Base-by-base conservation (phyloP, 2,329 filamentous ascomycete genomes). In the Metarhizium robertsii region DNA sequence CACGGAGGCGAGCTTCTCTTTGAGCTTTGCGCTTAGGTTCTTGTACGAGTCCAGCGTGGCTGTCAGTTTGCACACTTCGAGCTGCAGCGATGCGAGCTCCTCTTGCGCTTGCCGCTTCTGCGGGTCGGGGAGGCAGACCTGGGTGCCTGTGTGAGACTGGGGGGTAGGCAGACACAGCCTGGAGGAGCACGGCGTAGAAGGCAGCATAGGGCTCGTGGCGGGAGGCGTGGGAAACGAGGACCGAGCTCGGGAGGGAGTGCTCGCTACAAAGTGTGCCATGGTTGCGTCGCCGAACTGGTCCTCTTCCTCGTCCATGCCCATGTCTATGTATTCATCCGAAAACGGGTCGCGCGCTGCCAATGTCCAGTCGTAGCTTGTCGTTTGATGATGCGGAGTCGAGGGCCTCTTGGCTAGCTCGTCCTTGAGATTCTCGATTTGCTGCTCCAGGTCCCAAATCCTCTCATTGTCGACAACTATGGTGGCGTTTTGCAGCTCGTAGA, bases 191-290 rank as follows among this genome's bases (percentile, higher is more conserved):
- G 78, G 78, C 2, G 75, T 75, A 0, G 63, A 56, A 57, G 59
- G 65, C 0, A 68, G 57, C 0, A 68, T 60, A 1, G 78, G 77
- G 46, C 80, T 83, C 0, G 80, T 83, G 2, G 75, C 73, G 1
- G 80, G 80, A 0, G 80, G 80, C 0, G 79, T 80, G 4, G 76
- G 75, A 59, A 83, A 81, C 0, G 78, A 80, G n/a, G 67, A 64
- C 48, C 68, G 65, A 46, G 67, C 64, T 16, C 69, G 63, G 2
- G 74, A 73, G 0, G 80, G 80, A 3, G 80, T 83, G 64, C 80
- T 77, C 61, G 75, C 76, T 7, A 72, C 66, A 2, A 81, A 61
- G 34, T 82, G 77, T 0, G 73, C 75, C 65, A 80, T 72, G 0
- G 78, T 78, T 2, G 67, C 63, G n/a, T 81, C 75, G 7, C 77